Evolutionary conservation across 2,329 filamentous ascomycete genomes (phyloP).

Genomic region (Davidsoniella australis): DNA sequence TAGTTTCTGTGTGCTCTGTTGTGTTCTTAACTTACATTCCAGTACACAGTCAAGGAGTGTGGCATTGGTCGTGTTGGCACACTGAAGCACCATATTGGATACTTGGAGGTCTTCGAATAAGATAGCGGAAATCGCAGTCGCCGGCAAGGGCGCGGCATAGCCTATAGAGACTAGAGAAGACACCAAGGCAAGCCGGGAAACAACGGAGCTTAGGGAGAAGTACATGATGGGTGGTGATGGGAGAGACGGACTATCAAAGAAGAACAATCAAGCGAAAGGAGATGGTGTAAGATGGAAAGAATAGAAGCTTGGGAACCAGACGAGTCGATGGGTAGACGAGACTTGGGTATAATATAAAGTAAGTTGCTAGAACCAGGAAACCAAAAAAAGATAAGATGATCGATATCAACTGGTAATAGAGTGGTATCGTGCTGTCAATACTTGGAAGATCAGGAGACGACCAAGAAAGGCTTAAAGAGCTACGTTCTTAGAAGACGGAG

Average conservation of each 20-base stretch:
- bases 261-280: not conserved
- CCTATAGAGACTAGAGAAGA: slow-evolving; percentile 2
- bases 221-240: not conserved
- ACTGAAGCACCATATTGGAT: slow-evolving; percentile 2
- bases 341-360: not conserved
- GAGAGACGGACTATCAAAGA: not conserved
- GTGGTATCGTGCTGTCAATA: too few relatives aligned
- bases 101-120: slow-evolving; percentile 4
- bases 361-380: not conserved
- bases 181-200: not conserved
- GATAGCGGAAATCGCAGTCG: not conserved
- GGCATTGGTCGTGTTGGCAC: not conserved
- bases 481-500: too few relatives aligned
- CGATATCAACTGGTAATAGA: not conserved
- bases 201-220: not conserved
- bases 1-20: not conserved
- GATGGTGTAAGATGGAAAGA: not conserved
- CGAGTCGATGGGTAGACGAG: not conserved
- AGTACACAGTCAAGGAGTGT: slow-evolving; percentile 6
- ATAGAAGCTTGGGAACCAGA: not conserved
- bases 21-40: slow-evolving; percentile 3
- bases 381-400: not conserved
- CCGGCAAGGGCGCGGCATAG: slow-evolving; percentile 1
- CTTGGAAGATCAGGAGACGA: too few relatives aligned
- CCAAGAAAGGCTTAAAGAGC: too few relatives aligned